These are phyloP conservation scores for Thuidium tamariscinum DNA, from an alignment of 225 moss, liverwort and hornwort genomes.

Conservation along the genomic window DNA sequence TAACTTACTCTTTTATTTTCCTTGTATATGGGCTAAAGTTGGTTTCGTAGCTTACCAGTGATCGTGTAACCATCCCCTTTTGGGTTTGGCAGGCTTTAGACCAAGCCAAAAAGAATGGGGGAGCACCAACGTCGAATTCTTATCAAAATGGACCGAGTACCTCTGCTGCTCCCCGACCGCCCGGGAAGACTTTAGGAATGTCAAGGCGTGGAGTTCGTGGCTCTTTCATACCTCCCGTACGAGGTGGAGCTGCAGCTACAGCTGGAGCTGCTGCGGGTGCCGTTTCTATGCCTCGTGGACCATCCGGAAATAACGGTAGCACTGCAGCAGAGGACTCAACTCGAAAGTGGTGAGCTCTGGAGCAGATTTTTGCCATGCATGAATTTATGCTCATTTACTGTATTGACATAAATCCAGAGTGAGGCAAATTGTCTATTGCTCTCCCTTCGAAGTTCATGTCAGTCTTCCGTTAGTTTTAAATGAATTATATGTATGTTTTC, in stretches of 20 bases:
- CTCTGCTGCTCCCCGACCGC: conserved; percentile 33
- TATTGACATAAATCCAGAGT: background rate
- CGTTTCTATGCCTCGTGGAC: conserved; percentile 52
- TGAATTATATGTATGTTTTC: background rate
- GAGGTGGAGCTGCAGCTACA: conserved; percentile 30
- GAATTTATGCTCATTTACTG: background rate
- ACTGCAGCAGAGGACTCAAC: conserved; percentile 62
- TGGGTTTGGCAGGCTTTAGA: conserved; percentile 54
- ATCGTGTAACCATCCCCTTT: background rate
- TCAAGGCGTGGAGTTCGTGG: conserved; percentile 78
- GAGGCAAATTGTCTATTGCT: background rate
- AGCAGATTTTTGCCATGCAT: background rate
- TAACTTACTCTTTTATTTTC: background rate
- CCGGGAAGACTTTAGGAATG: conserved; percentile 81
- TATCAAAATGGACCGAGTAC: conserved; percentile 41
- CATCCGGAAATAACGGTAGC: conserved; percentile 26
- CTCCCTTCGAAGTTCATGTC: background rate
- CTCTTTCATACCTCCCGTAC: conserved; percentile 80
- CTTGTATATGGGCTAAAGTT: background rate
- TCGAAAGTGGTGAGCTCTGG: conserved; percentile 59
- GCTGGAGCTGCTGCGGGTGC: conserved; percentile 30
- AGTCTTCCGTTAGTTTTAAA: background rate
- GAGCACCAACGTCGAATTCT: conserved; percentile 24
- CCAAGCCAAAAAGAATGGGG: conserved; percentile 50
- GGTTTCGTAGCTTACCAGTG: background rate